Evolutionary conservation across 2,329 filamentous ascomycete species (phyloP), one percentile per base, ranked within the genome.

Genomic region (Hirsutella thompsonii): DNA sequence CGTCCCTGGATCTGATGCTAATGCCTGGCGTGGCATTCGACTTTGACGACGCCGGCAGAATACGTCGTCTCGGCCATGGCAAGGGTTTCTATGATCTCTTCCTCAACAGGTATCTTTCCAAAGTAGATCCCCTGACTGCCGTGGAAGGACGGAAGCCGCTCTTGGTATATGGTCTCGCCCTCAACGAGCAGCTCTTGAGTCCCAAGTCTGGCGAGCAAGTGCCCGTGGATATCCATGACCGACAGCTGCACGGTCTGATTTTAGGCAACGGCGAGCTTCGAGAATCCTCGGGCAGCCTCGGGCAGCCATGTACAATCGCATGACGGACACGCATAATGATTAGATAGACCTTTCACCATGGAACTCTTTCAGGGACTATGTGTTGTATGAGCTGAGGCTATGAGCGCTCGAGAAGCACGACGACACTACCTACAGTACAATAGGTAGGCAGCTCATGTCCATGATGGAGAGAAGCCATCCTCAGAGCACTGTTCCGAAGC

Each of bases 1-100:
- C 63, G 5, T 72, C 73, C 8, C 67, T 98, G 34, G 90, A 98
- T 59, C 61, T 98, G 49, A 83, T 98, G 47, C 70, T 98, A 21
- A 76, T 96, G 69, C 92, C 92, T 1, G 92, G 89, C 11, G 84
- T 98, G 53, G 90, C 87, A 3, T 98, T 98, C 61, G 89, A 95
- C 58, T 50, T 68, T 39, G 70, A 76, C 44, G 55, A 62, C 10
- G 61, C 61, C 20, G 68, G 68, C 3, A 66, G 65, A 11, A 73
- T 92, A 45, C 76, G 81, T 49, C 75, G 92, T 51, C 72, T 96
- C 18, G 92, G 92, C 33, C 92, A 98, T 61, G 92, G 92, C 42
- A 94, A 87, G 61, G 92, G 92, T 26, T 98, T 94, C 65, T 98
- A 98, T 68, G 92, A 98, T 66, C 83, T 80, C 60, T 98, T 94